Evolutionary conservation across 495 filamentous ascomycete genomes (phyloP), one percentile per base, ranked within the genome.

Genomic region (Hypoxylon cercidicola): DNA sequence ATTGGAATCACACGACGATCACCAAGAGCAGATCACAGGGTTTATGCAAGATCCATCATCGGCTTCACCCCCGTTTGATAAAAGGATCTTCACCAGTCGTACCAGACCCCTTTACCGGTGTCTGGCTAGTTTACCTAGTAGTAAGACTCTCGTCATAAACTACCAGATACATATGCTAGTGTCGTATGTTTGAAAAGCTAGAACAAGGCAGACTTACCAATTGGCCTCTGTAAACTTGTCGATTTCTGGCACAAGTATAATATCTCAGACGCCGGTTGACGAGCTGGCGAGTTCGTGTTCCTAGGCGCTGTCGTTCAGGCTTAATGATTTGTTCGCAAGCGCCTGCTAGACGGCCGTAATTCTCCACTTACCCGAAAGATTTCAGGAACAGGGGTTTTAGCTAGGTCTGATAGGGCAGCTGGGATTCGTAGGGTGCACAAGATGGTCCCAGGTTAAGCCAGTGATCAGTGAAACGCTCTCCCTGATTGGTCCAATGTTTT

Each of bases 31-130:
- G 55, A 68, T 64, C 45, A 48, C 32, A 15, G 48, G 46, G 65
- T 68, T 68, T 68, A 68, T 68, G 60, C 65, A 64, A 60, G 59
- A 63, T 51, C 20, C 18, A 47, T 39, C 54, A 45, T 55, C 37
- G 50, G 40, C 64, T 20, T 57, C 20, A 12, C 47, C 43, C 57
- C 54, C 55, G n/a, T 46, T 35, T 62, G 35, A n/a, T 62, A 46
- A 23, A 12, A 15, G 20, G 51, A 57, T 56, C 45, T 55, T 40
- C 19, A 41, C 15, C 4, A 32, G 39, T 46, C 4, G 47, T 23
- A 37, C 39, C 15, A 20, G 15, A 45, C 4, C 34, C 41, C 21
- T 54, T 66, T 48, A 47, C 43, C 46, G 40, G 34, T 40, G 40
- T 21, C 23, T 41, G 20, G 41, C 41, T 64, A 34, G 15, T 25